Percentiles rank a stretch among this genome's conserved stretches.
Evolutionary conservation across 139 green algal species (phyloP).

Genomic region (Gonium pectorale): DNA sequence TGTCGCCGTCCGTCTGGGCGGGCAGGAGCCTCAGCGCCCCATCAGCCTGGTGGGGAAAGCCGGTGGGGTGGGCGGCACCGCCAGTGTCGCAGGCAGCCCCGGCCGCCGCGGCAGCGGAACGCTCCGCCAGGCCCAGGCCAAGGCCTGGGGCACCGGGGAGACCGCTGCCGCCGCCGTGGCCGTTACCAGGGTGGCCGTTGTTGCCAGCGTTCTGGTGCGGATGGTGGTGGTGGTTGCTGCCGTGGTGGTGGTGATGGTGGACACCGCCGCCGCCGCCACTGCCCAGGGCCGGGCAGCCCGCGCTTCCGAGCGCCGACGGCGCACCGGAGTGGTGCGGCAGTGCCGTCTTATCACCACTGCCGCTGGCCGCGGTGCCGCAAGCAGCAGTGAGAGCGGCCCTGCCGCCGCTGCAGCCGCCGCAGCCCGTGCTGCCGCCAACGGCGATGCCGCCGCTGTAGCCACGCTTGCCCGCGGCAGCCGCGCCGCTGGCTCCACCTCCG

Average conservation of each 20-base stretch:
- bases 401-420: background rate
- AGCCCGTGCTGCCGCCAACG: background rate
- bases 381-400: too few species aligned
- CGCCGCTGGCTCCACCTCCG: background rate
- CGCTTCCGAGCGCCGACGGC: background rate
- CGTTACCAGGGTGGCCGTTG: background rate
- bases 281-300: too few species aligned
- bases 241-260: slow-evolving; percentile 16
- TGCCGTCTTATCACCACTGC: background rate
- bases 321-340: background rate
- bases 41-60: too few species aligned
- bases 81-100: background rate
- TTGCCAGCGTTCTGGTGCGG: background rate
- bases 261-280: background rate
- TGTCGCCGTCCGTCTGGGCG: too few species aligned
- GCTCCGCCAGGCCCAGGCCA: background rate
- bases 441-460: background rate
- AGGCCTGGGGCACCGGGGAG: background rate
- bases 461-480: too few species aligned
- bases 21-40: too few species aligned
- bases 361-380: background rate
- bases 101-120: background rate
- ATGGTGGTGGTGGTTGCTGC: background rate
- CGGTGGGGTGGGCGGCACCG: too few species aligned
- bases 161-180: too few species aligned